Conservation (phyloP, 805 yeast species). For the Candida pseudoglaebosa region DNA sequence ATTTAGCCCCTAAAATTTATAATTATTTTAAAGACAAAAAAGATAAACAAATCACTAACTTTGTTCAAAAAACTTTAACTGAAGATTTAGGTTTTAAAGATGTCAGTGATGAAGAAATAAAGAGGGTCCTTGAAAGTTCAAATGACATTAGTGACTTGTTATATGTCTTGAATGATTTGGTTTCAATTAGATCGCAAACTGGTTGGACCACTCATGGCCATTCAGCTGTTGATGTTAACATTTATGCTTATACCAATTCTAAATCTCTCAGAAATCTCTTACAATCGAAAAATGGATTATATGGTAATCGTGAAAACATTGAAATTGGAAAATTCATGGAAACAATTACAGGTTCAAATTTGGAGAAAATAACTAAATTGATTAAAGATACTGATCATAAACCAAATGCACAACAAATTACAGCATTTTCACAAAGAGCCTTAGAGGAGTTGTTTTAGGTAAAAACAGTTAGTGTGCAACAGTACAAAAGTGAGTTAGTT, state of each 20-base stretch:
- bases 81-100: slow-evolving; percentile 65
- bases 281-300: slow-evolving; percentile 41
- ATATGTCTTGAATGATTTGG: slow-evolving; percentile 61
- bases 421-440: neutral
- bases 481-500: no score
- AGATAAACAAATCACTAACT: slow-evolving; percentile 29
- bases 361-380: slow-evolving; percentile 45
- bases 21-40: slow-evolving; percentile 23
- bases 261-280: slow-evolving; percentile 37
- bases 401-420: slow-evolving; percentile 17
- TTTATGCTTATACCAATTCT: slow-evolving; percentile 73
- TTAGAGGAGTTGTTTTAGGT: neutral
- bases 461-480: no score
- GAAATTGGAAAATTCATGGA: slow-evolving; percentile 79
- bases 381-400: slow-evolving; percentile 49
- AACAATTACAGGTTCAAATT: slow-evolving; percentile 43
- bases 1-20: slow-evolving; percentile 45
- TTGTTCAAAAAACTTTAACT: slow-evolving; percentile 50
- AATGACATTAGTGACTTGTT: slow-evolving; percentile 35
- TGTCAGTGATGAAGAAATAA: slow-evolving; percentile 49
- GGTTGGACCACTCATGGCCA: slow-evolving; percentile 99
- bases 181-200: slow-evolving; percentile 76
- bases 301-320: slow-evolving; percentile 83
- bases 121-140: slow-evolving; percentile 15
- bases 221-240: slow-evolving; percentile 92